Evolutionary conservation across 2,329 filamentous ascomycete species (phyloP), one percentile per base, ranked within the genome.

Genomic region (Allantophomopsis cytisporea): DNA sequence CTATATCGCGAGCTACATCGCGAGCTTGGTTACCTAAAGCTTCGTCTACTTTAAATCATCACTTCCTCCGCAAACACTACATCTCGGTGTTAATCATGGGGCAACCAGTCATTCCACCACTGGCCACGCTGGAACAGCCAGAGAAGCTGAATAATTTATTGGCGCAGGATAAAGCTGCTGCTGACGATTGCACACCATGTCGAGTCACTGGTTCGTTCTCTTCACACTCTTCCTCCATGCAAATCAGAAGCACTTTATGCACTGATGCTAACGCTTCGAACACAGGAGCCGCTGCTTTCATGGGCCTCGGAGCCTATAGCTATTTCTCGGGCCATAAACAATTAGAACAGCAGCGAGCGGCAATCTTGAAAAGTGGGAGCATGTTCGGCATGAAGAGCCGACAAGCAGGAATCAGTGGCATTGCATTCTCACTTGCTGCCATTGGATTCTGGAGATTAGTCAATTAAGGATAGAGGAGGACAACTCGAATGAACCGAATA

Each of bases 281-380:
- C 8, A 37, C 49, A 88, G 83, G 83, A 35, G 80, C 81, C 52
- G 70, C 76, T 31, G 80, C 83, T 1, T 86, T 91, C 46, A 65
- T 85, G 41, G 81, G 80, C 1, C 72, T 89, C 13, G 83, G 77
- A 3, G 76, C 69, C 1, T 91, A 88, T 60, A 87, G 77, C 58
- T 88, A 87, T 60, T 65, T 76, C 44, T 83, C 80, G 3, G 84
- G 84, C 42, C 80, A 78, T 59, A 65, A 66, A 38, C 82, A 88
- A 57, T 71, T 91, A 21, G 69, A 76, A 50, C 66, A 69, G 50
- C 79, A 84, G 55, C 68, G 71, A 44, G 65, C 68, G n/a, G 59
- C 63, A 43, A 84, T 88, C 45, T 60, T 85, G 42, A 66, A 72
- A 54, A 83, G 80, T 61, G 73, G 74, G 36, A 80, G 79, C 18